Base-by-base conservation (phyloP, 2,329 filamentous ascomycete genomes). In the Colletotrichum magnum region DNA sequence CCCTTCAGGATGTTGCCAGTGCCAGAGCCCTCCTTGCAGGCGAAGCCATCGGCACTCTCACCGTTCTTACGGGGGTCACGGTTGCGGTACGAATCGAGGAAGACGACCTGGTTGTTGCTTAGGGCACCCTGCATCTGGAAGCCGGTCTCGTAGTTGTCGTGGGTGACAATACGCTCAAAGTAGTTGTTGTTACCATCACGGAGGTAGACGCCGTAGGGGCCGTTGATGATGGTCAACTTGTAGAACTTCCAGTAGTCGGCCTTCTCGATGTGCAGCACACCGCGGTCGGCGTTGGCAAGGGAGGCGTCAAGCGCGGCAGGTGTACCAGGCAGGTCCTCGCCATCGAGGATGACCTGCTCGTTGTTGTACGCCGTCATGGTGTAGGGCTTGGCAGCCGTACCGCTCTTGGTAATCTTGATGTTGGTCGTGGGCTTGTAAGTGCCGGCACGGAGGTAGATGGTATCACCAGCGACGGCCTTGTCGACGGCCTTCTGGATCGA, bases 1-100 rank as follows among this genome's bases (percentile, higher is more conserved):
- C 82, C 82, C 32, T 80, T 79, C 6, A 86, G 71, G 1, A 82
- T 71, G 58, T 86, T 86, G 9, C 84, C 84, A 21, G 79, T 78
- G 3, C 84, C 84, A 1, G 74, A 77, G 6, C 85, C 84, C 52
- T 82, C 79, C 73, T 86, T 86, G 73, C 80, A 82, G 2, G 79
- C 84, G 52, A 86, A 83, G 1, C 84, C 84, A 61, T 86, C 84
- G 10, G 85, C 84, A 47, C 80, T 84, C 74, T 86, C 84, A 15
- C 84, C 84, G 52, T 86, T 86, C 77, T 86, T 86, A 58, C 84
- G 80, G 5, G 84, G 84, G 53, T 84, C 82, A 0, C 81, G 79
- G 74, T 84, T 84, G 28, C 76, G 74, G 70, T 83, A 84, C 3
- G 82, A 83, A 74, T 84, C 82, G 1, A 84, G 76, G 63, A 82